These are phyloP conservation scores for Graphium sp. DNA, from an alignment of 2,329 filamentous ascomycete genomes.

Conservation along the genomic window DNA sequence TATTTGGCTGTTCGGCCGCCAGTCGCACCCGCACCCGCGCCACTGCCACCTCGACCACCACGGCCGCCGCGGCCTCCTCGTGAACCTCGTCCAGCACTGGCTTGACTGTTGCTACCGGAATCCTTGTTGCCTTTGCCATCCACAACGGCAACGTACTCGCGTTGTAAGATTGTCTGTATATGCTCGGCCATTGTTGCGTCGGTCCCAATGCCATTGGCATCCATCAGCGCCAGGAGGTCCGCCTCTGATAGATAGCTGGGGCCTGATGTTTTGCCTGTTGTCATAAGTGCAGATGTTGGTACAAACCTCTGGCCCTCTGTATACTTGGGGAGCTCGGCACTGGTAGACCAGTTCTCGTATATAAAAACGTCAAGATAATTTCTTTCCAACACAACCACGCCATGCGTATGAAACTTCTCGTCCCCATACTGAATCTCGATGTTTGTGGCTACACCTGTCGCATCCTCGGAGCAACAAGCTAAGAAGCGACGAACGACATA, in stretches of 20 bases:
- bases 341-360: constrained; percentile 93
- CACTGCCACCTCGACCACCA: constrained; percentile 26
- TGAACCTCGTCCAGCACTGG: constrained; percentile 15
- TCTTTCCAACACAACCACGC: constrained; percentile 67
- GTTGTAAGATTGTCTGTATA: constrained; percentile 84
- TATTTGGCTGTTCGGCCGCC: constrained; percentile 47
- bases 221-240: constrained; percentile 91
- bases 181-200: constrained; percentile 99
- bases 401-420: constrained; percentile 68
- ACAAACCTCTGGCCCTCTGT: constrained; percentile 66
- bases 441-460: constrained; percentile 70
- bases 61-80: constrained; percentile 24
- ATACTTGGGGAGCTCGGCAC: constrained; percentile 65
- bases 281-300: constrained; percentile 76
- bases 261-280: constrained; percentile 74
- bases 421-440: constrained; percentile 72
- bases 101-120: constrained; percentile 18
- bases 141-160: constrained; percentile 63
- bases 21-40: constrained; percentile 22
- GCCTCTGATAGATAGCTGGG: constrained; percentile 87
- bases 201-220: constrained; percentile 94
- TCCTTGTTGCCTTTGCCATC: constrained; percentile 19
- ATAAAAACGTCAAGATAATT: constrained; percentile 94
- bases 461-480: constrained; percentile 90
- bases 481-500: constrained; percentile 85